Conservation (phyloP, 2,329 filamentous ascomycete species). For the Madurella fahalii region DNA sequence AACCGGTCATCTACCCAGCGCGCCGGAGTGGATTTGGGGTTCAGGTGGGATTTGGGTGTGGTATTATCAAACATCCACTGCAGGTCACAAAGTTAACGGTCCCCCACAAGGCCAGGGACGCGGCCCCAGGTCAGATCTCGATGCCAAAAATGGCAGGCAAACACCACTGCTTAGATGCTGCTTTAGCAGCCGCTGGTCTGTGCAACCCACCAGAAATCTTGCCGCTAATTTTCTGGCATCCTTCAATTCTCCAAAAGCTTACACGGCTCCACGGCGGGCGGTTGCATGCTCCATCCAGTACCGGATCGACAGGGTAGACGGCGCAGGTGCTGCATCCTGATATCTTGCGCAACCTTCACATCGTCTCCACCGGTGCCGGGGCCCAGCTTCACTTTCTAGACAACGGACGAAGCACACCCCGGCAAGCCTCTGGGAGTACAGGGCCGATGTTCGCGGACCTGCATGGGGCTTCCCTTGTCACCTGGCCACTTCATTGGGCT, state of each 20-base stretch:
- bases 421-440: constrained; percentile 15
- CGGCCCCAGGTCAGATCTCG: too few relatives aligned
- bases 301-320: constrained; percentile 18
- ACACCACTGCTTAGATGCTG: too few relatives aligned
- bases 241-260: neutral
- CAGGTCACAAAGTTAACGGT: too few relatives aligned
- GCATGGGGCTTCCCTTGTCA: constrained; percentile 3
- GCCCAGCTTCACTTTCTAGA: constrained; percentile 14
- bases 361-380: constrained; percentile 13
- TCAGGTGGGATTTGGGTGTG: too few relatives aligned
- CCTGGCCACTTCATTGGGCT: neutral
- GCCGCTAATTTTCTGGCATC: neutral
- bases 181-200: neutral
- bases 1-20: too few relatives aligned
- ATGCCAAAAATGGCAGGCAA: too few relatives aligned
- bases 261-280: too few relatives aligned
- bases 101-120: too few relatives aligned
- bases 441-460: constrained; percentile 19
- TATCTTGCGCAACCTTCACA: constrained; percentile 12
- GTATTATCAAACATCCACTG: too few relatives aligned
- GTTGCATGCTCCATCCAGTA: neutral
- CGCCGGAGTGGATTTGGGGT: too few relatives aligned
- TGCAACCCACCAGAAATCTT: neutral
- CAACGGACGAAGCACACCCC: constrained; percentile 14
- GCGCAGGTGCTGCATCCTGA: constrained; percentile 14